phyloP scores from a whole-genome alignment of 108 stramenopile genomes.

The Pseudonitzschia delicatissima region DNA sequence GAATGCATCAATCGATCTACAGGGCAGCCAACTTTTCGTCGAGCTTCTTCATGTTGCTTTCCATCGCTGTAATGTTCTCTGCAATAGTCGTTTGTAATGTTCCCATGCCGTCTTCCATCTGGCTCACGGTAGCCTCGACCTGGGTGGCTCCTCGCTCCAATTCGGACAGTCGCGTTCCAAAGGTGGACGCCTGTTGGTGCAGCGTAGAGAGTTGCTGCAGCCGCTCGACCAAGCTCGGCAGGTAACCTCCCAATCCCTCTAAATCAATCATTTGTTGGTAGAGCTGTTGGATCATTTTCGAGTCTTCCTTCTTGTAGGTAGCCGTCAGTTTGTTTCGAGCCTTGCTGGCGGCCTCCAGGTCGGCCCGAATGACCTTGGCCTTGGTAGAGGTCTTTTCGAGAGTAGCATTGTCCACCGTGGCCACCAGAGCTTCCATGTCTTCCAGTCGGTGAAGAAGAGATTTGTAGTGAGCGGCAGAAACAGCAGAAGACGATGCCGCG shows the following conservation, averaged over 20 bases:
- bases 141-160: constrained; percentile 46
- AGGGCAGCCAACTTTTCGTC: constrained; percentile 49
- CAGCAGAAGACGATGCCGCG: not conserved
- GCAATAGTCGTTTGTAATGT: constrained; percentile 57
- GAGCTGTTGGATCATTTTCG: constrained; percentile 62
- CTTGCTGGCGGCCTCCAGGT: constrained; percentile 68
- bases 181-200: constrained; percentile 63
- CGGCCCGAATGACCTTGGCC: constrained; percentile 64
- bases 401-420: constrained; percentile 28
- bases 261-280: constrained; percentile 68
- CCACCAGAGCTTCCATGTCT: constrained; percentile 35
- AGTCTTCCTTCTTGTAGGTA: constrained; percentile 48
- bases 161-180: constrained; percentile 41
- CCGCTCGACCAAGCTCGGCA: constrained; percentile 63
- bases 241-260: constrained; percentile 57
- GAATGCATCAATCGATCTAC: constrained; percentile 6
- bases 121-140: constrained; percentile 35
- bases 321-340: constrained; percentile 53
- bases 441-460: constrained; percentile 48
- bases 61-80: constrained; percentile 53
- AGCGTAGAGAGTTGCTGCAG: constrained; percentile 58
- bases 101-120: constrained; percentile 49
- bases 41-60: constrained; percentile 60
- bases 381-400: constrained; percentile 45
- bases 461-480: constrained; percentile 9